Conservation (phyloP, 1,284 basidiomycete genomes). For the Ustilago vetiveriae region DNA sequence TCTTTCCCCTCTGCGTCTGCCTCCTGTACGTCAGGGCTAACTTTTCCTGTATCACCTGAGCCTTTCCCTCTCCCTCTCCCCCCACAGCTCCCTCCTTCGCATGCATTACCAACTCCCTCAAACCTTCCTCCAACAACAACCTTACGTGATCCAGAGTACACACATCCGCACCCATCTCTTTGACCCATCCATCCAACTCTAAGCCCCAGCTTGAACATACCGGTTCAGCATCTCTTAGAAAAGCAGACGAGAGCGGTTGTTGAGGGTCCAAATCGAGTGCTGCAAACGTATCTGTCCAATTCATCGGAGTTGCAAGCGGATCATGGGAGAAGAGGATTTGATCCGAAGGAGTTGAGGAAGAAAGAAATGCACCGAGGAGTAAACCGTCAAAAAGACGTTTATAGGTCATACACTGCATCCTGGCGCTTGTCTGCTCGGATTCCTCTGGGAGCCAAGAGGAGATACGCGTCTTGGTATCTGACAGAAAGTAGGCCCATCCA, state of each 20-base stretch:
- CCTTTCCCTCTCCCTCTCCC: not conserved
- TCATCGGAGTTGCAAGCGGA: slow-evolving; percentile 34
- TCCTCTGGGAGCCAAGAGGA: slow-evolving; percentile 36
- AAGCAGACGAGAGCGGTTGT: slow-evolving; percentile 26
- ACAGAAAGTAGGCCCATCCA: slow-evolving; percentile 40
- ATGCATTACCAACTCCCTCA: slow-evolving; percentile 19
- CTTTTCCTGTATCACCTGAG: not conserved
- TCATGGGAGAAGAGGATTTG: slow-evolving; percentile 12
- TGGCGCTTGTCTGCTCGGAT: slow-evolving; percentile 48
- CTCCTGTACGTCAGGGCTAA: slow-evolving; percentile 30
- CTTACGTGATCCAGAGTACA: slow-evolving; percentile 33
- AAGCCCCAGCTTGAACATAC: slow-evolving; percentile 40
- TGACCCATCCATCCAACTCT: slow-evolving; percentile 12
- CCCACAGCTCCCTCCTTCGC: not conserved
- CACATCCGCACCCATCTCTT: slow-evolving; percentile 15
- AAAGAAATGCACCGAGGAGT: slow-evolving; percentile 31
- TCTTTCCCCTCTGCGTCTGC: slow-evolving; percentile 1
- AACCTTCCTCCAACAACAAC: slow-evolving; percentile 23
- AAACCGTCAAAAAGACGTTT: slow-evolving; percentile 52
- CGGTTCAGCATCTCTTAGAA: slow-evolving; percentile 35
- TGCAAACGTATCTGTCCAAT: slow-evolving; percentile 15
- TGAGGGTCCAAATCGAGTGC: slow-evolving; percentile 30
- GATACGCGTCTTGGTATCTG: slow-evolving; percentile 61
- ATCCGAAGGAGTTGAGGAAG: not conserved
- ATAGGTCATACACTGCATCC: slow-evolving; percentile 64